Base-by-base conservation (phyloP, 176 grass and related monocot species). In the Aegilops longissima region DNA sequence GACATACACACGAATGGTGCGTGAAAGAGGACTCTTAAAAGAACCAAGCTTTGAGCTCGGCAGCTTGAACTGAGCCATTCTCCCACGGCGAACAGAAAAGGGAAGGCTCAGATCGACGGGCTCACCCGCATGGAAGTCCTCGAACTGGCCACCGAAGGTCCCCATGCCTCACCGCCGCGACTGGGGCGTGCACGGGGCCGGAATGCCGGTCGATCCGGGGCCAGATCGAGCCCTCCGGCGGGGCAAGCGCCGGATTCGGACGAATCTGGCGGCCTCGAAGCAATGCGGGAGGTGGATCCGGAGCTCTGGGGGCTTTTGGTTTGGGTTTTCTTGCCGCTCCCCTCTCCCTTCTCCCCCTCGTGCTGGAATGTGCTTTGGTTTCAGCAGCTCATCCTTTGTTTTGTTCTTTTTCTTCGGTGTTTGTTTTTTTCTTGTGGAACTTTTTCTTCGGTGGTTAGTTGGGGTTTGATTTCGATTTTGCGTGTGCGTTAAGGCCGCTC, bases 91-190 rank as follows among this genome's bases (percentile, higher is more conserved):
- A 59, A 74, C 23, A 70, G 51, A 14, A 59, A 76, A 82, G 42
- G 16, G 49, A 76, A 45, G 58, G 38, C 73, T 49, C 83, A 80
- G 91, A 96, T 91, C 90, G 85, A 83, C 67, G n/a, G 86, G 24
- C 90, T 92, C 80, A 97, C 94, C 94, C 78, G 87, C 80, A 42
- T 87, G 83, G 77, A 90, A 89, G 51, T 88, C 88, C 16, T 91
- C 91, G 38, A 84, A 85, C 51, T 92, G 87, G 77, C 51, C 87
- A 45, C 93, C 80, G 23, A 89, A 81, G 83, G 86, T 92, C 80
- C 94, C 92, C 94, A 97, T 97, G 66, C 69, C 85, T 83, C 78
- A 64, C 76, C 82, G 61, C 71, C 56, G 64, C 62, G 38, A 25
- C 77, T 23, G 54, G 69, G 84, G 81, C 69, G 45, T 24, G 49